phyloP scores from a whole-genome alignment of 257 asterid genomes.

The Scutellaria minor region DNA sequence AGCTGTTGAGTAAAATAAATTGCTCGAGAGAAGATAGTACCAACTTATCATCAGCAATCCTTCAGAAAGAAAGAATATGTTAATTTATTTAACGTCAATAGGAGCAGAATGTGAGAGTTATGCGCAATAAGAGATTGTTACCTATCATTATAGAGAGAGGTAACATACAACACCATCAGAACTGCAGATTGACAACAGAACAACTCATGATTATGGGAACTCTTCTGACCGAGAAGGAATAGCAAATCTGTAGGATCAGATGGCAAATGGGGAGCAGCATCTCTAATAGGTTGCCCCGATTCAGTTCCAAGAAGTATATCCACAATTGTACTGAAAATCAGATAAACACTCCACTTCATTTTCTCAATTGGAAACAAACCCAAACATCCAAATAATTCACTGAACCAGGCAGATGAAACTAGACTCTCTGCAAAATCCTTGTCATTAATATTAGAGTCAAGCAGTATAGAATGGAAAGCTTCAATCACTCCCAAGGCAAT shows the following conservation, averaged over 20 bases:
- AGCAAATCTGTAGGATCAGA: constrained; percentile 89
- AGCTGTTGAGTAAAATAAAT: constrained; percentile 75
- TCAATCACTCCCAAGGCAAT: constrained; percentile 77
- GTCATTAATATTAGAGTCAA: constrained; percentile 52
- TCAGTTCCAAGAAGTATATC: constrained; percentile 73
- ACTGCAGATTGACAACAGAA: constrained; percentile 73
- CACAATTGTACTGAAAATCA: constrained; percentile 62
- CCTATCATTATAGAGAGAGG: constrained; percentile 89
- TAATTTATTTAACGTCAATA: constrained; percentile 12
- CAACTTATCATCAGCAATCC: constrained; percentile 86
- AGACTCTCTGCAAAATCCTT: constrained; percentile 60
- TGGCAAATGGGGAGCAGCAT: constrained; percentile 69
- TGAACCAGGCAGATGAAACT: constrained; percentile 86
- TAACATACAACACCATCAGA: constrained; percentile 63
- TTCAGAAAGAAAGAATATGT: constrained; percentile 29
- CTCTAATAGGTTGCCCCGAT: constrained; percentile 71
- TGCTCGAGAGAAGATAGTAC: constrained; percentile 92
- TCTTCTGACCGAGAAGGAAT: constrained; percentile 86
- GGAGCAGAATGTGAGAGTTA: not conserved
- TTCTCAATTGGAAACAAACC: constrained; percentile 79
- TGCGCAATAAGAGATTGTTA: constrained; percentile 37
- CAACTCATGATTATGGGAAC: constrained; percentile 63
- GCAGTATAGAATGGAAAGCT: constrained; percentile 66
- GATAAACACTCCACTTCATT: constrained; percentile 69
- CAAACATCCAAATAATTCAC: constrained; percentile 79